Conservation (phyloP, 179 eudicot species). For the Dionaea muscipula region DNA sequence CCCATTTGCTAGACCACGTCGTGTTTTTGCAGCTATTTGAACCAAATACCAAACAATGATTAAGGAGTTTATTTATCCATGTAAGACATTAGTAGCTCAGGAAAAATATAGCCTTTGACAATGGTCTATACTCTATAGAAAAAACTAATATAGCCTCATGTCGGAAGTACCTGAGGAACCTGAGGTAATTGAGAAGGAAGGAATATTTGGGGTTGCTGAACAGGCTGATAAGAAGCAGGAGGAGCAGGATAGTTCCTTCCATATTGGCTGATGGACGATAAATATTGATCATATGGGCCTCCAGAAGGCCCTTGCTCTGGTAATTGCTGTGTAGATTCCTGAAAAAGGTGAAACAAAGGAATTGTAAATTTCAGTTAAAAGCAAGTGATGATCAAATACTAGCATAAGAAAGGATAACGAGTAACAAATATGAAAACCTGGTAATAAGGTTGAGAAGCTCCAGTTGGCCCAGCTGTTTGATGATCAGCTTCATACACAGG, state of each 20-base stretch:
- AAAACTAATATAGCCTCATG: neutral
- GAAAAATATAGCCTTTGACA: too few relatives aligned
- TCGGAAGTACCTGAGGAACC: constrained; percentile 37
- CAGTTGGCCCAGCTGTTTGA: constrained; percentile 11
- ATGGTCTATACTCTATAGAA: too few relatives aligned
- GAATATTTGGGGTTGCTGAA: constrained; percentile 42
- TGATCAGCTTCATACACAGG: constrained; percentile 4
- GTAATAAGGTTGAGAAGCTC: constrained; percentile 29
- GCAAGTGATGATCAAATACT: too few relatives aligned
- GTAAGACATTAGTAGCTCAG: too few relatives aligned
- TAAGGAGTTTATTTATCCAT: too few relatives aligned
- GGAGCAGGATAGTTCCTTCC: constrained; percentile 38
- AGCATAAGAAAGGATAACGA: too few relatives aligned
- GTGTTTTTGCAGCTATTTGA: too few relatives aligned
- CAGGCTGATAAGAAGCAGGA: constrained; percentile 41
- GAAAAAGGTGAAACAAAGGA: too few relatives aligned
- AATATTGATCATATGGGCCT: constrained; percentile 41
- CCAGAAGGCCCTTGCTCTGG: constrained; percentile 34
- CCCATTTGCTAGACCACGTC: too few relatives aligned
- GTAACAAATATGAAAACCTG: constrained; percentile 5
- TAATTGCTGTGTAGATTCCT: constrained; percentile 30
- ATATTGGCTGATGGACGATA: constrained; percentile 29
- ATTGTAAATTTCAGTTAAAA: too few relatives aligned
- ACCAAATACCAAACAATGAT: too few relatives aligned
- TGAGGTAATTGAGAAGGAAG: constrained; percentile 55